Evolutionary conservation across 192 early-diverging fungal genomes (phyloP).

Genomic region (Linderina pennispora): DNA sequence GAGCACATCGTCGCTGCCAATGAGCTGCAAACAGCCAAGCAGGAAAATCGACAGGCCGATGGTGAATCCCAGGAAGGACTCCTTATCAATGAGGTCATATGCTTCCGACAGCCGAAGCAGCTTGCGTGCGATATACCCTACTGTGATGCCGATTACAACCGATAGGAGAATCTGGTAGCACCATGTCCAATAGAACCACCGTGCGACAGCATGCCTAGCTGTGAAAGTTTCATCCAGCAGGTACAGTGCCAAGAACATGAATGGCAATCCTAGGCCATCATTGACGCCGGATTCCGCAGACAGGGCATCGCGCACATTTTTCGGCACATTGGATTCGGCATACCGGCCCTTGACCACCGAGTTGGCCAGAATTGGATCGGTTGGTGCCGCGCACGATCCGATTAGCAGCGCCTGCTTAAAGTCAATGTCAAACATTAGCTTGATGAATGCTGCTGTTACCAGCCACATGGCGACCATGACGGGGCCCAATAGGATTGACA

Average conservation of each 20-base stretch:
- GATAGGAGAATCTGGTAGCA: conserved; percentile 80
- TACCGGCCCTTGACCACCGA: conserved; percentile 92
- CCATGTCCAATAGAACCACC: conserved; percentile 77
- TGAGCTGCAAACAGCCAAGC: conserved; percentile 60
- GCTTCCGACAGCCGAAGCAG: conserved; percentile 64
- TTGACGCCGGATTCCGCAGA: conserved; percentile 84
- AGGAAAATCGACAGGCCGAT: conserved; percentile 73
- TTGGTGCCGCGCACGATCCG: conserved; percentile 81
- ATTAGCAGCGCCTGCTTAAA: conserved; percentile 63
- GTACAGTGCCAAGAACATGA: conserved; percentile 71
- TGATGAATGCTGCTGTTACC: conserved; percentile 56
- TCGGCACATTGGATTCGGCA: conserved; percentile 85
- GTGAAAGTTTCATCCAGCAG: conserved; percentile 49
- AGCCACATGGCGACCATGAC: conserved; percentile 83
- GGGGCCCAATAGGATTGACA: conserved; percentile 71
- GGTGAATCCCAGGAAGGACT: conserved; percentile 77
- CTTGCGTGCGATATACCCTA: conserved; percentile 68
- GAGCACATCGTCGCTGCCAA: conserved; percentile 69
- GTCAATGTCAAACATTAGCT: conserved; percentile 43
- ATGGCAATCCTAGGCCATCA: conserved; percentile 82
- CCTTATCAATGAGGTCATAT: conserved; percentile 82
- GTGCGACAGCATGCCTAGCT: conserved; percentile 58
- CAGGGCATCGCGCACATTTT: conserved; percentile 68
- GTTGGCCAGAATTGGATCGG: conserved; percentile 92
- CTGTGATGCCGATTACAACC: conserved; percentile 62